Percentiles rank a stretch among this genome's conserved stretches.
phyloP scores from a whole-genome alignment of 306 rosid species.

The Quercus glauca region DNA sequence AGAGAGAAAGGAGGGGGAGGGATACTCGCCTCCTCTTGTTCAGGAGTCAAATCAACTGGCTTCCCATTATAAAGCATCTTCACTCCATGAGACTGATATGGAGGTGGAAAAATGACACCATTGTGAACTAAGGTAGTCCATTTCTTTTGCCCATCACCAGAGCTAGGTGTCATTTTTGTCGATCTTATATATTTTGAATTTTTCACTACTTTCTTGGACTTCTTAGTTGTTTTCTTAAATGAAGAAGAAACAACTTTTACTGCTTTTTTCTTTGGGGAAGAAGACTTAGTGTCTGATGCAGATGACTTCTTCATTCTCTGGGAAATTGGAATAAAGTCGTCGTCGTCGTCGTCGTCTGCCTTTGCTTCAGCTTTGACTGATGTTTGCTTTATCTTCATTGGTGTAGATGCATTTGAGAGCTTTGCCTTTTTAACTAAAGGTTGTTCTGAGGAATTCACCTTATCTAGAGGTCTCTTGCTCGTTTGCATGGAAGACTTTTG shows the following conservation, averaged over 20 bases:
- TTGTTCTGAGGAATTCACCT: constrained; percentile 19
- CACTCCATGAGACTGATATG: constrained; percentile 71
- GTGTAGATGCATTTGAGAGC: constrained; percentile 25
- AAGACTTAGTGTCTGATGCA: constrained; percentile 21
- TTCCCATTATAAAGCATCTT: constrained; percentile 77
- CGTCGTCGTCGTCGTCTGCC: neutral
- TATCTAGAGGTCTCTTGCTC: constrained; percentile 51
- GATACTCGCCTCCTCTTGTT: constrained; percentile 81
- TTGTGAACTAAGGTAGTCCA: constrained; percentile 90
- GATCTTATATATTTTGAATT: constrained; percentile 78
- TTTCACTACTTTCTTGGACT: constrained; percentile 31
- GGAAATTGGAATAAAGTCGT: constrained; percentile 45
- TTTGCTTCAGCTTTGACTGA: constrained; percentile 29
- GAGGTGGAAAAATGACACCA: constrained; percentile 97
- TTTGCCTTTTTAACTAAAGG: constrained; percentile 44
- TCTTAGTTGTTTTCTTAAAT: constrained; percentile 33
- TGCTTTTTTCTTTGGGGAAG: constrained; percentile 20
- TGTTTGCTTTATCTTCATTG: constrained; percentile 31
- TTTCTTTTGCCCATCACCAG: constrained; percentile 96
- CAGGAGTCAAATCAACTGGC: constrained; percentile 76
- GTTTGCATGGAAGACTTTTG: constrained; percentile 20
- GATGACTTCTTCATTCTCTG: constrained; percentile 41
- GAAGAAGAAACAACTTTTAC: constrained; percentile 33
- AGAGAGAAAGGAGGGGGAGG: neutral
- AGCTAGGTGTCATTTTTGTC: constrained; percentile 66